Evolutionary conservation across 1,284 basidiomycete genomes (phyloP).

Genomic region (Gymnopus androsaceus): DNA sequence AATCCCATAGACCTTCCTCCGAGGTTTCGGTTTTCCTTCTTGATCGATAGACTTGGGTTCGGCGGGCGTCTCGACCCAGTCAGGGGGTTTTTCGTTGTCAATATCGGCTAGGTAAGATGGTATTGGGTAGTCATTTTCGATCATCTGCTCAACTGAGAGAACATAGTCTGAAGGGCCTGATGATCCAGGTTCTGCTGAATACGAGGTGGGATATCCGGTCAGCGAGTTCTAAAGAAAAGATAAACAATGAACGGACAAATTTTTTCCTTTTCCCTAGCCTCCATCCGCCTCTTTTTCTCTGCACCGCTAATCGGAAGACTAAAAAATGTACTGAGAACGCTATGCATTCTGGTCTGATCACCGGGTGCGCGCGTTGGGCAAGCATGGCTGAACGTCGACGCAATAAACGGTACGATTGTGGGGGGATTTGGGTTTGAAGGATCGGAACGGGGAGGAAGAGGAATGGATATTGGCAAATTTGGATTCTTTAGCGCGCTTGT

Average conservation of each 20-base stretch:
- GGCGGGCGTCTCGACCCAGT: conserved; percentile 77
- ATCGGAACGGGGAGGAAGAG: conserved; percentile 41
- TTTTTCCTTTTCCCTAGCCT: conserved; percentile 38
- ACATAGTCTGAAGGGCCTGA: conserved; percentile 70
- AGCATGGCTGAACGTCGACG: conserved; percentile 85
- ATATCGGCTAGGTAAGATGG: conserved; percentile 77
- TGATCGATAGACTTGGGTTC: conserved; percentile 33
- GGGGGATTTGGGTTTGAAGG: conserved; percentile 29
- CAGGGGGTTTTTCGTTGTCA: conserved; percentile 56
- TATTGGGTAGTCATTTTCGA: conserved; percentile 87
- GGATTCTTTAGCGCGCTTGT: conserved; percentile 67
- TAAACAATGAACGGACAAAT: conserved; percentile 44
- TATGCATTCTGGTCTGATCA: conserved; percentile 81
- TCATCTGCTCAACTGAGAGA: conserved; percentile 81
- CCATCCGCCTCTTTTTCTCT: conserved; percentile 71
- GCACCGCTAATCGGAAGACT: conserved; percentile 76
- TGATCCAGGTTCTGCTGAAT: conserved; percentile 56
- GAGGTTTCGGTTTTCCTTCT: conserved; percentile 26
- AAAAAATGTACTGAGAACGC: conserved; percentile 81
- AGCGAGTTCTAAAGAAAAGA: neutral
- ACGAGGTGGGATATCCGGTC: neutral
- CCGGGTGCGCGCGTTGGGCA: conserved; percentile 90
- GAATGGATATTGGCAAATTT: conserved; percentile 67
- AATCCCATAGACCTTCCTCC: conserved; percentile 63
- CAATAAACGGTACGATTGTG: conserved; percentile 66